Evolutionary conservation across 2,329 filamentous ascomycete genomes (phyloP).

Genomic region (Exophiala xenobiotica): DNA sequence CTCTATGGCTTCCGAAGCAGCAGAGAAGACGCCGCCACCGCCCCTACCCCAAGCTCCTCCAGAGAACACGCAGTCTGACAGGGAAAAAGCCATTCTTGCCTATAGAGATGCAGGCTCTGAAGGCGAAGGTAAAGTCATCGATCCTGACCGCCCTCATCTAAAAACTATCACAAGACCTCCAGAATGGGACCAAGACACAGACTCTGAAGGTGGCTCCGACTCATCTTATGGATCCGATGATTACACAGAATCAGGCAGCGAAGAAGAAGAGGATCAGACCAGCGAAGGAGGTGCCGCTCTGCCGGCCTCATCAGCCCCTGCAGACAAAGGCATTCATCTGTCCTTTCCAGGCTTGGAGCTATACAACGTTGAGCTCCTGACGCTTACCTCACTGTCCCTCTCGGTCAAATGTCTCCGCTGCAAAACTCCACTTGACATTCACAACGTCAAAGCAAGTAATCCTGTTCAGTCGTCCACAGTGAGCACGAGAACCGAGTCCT

Average conservation of each 20-base stretch:
- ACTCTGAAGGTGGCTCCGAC: constrained; percentile 42
- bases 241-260: constrained; percentile 43
- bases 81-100: not conserved
- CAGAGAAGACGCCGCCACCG: constrained; percentile 30
- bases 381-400: constrained; percentile 65
- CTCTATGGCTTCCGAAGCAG: constrained; percentile 59
- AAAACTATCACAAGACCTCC: constrained; percentile 72
- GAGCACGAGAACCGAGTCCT: constrained; percentile 42
- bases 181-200: constrained; percentile 61
- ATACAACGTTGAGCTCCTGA: constrained; percentile 72
- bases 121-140: constrained; percentile 9
- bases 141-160: constrained; percentile 60
- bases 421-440: constrained; percentile 69
- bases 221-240: constrained; percentile 45
- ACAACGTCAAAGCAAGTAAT: constrained; percentile 59
- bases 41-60: not conserved
- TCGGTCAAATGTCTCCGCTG: constrained; percentile 77
- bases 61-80: not conserved
- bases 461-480: constrained; percentile 27
- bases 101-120: not conserved
- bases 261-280: constrained; percentile 39
- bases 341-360: constrained; percentile 77
- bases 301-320: constrained; percentile 28
- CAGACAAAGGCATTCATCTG: constrained; percentile 63
- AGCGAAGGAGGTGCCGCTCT: constrained; percentile 42